These are phyloP conservation scores for Fragilaria crotonensis DNA, from an alignment of 108 stramenopile species.

Conservation along the genomic window DNA sequence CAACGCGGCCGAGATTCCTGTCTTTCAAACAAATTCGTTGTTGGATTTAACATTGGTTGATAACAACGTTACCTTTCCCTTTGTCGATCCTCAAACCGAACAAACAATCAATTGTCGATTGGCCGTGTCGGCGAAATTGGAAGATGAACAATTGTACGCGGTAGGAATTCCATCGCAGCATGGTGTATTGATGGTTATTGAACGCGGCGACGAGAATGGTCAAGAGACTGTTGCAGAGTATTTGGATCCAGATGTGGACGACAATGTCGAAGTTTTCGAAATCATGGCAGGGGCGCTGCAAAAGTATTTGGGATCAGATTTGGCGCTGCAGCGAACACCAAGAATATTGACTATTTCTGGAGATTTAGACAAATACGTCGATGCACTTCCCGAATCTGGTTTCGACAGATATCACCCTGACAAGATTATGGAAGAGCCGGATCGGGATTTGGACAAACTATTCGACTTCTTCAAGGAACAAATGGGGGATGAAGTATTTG, in stretches of 20 bases:
- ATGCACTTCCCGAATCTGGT: slow-evolving; percentile 22
- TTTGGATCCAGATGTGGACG: slow-evolving; percentile 28
- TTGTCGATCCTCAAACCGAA: not conserved
- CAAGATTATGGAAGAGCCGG: slow-evolving; percentile 12
- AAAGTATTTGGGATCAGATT: slow-evolving; percentile 33
- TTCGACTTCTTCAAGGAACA: slow-evolving; percentile 37
- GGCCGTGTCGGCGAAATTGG: not conserved
- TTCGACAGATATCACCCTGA: slow-evolving; percentile 24
- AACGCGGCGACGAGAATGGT: not conserved
- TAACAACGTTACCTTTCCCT: not conserved
- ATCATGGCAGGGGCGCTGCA: slow-evolving; percentile 43
- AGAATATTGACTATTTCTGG: slow-evolving; percentile 49
- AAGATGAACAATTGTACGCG: not conserved
- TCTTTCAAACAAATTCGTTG: not conserved
- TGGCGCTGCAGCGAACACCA: slow-evolving; percentile 37
- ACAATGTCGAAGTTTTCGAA: slow-evolving; percentile 47
- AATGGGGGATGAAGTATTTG: slow-evolving; percentile 40
- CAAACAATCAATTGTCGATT: not conserved
- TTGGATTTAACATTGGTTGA: not conserved
- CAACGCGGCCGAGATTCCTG: not conserved
- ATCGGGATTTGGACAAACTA: slow-evolving; percentile 32
- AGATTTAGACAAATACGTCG: slow-evolving; percentile 26
- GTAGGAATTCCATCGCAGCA: not conserved
- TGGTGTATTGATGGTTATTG: not conserved
- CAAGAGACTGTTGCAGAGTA: slow-evolving; percentile 1